Conservation (phyloP, 202 grass and related monocot genomes). For the Musa balbisiana region DNA sequence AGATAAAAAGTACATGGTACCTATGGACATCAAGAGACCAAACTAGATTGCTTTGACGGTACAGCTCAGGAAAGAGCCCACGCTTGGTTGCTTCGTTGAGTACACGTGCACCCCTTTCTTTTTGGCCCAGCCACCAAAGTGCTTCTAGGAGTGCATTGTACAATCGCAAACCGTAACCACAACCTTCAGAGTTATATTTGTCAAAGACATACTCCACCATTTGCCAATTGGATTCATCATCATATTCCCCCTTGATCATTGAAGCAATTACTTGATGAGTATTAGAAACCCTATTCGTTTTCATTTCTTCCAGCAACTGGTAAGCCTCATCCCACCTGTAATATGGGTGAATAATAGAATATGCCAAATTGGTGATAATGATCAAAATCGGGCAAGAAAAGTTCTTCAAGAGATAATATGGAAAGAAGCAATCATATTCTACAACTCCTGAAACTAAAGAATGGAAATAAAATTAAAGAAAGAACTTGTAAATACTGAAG, state of each 20-base stretch:
- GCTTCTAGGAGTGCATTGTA: constrained; percentile 83
- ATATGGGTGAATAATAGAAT: constrained; percentile 1
- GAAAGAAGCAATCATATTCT: not conserved
- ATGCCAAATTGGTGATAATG: not conserved
- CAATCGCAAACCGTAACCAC: constrained; percentile 69
- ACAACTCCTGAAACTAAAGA: not conserved
- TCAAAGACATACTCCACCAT: constrained; percentile 89
- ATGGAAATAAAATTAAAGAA: not conserved
- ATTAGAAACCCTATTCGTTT: constrained; percentile 57
- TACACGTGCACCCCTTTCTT: constrained; percentile 60
- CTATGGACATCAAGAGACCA: constrained; percentile 95
- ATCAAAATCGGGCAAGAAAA: not conserved
- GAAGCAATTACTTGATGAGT: constrained; percentile 75
- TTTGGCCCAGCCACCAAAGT: constrained; percentile 92
- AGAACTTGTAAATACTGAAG: not conserved
- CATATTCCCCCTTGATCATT: constrained; percentile 83
- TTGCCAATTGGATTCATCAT: constrained; percentile 88
- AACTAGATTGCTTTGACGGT: constrained; percentile 57
- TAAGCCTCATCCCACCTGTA: constrained; percentile 80
- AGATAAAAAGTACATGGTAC: constrained; percentile 36
- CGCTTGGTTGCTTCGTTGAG: constrained; percentile 55
- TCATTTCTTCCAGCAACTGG: constrained; percentile 87
- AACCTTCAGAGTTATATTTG: constrained; percentile 69
- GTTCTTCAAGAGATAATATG: too few relatives aligned
- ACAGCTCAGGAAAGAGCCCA: constrained; percentile 82